These are phyloP conservation scores for Euphorbia celastroides DNA, from an alignment of 441 rosid species.

Conservation along the genomic window DNA sequence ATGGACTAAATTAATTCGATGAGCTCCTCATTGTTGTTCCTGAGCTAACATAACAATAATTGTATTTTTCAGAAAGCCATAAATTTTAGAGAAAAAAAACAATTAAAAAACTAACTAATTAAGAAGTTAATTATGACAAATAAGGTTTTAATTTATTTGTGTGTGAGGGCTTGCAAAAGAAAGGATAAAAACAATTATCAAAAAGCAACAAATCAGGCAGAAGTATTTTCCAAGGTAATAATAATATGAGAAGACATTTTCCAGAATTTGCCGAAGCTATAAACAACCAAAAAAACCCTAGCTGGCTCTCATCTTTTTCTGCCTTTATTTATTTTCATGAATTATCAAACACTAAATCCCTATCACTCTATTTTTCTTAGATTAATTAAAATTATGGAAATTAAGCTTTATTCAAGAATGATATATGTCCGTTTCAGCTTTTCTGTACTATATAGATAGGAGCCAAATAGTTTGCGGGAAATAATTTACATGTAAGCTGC, in stretches of 20 bases:
- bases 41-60: too few species aligned
- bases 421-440: background rate
- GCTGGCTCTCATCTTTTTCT: background rate
- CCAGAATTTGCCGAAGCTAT: slow-evolving; percentile 6
- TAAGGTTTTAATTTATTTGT: too few species aligned
- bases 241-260: slow-evolving; percentile 8
- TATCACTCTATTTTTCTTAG: slow-evolving; percentile 3
- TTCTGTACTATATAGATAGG: background rate
- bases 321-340: too few species aligned
- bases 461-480: background rate
- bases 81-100: too few species aligned
- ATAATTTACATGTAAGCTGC: background rate
- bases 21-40: background rate
- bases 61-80: too few species aligned
- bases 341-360: background rate
- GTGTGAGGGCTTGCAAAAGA: too few species aligned
- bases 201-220: background rate
- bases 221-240: background rate
- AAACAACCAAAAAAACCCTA: background rate
- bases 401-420: background rate
- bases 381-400: background rate
- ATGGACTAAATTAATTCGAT: background rate
- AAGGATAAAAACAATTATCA: background rate
- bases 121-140: too few species aligned
- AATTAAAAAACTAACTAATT: too few species aligned